Percentiles rank a stretch among this genome's conserved stretches.
Evolutionary conservation across 768 basidiomycete species (phyloP).

Genomic region (Rhodotorula babjevae): DNA sequence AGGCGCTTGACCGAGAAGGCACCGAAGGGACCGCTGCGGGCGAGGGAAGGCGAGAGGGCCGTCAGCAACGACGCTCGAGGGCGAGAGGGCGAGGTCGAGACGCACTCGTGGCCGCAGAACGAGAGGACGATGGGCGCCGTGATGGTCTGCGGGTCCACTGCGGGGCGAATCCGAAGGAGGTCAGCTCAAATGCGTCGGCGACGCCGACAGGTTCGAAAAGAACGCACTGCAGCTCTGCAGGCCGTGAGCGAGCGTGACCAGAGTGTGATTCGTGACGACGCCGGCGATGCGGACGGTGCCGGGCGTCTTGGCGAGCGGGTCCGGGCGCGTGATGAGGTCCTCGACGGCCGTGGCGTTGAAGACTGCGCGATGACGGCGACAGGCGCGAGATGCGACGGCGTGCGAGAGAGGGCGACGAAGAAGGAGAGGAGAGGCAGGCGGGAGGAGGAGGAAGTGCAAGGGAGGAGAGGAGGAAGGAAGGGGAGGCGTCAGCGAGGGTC

Average conservation of each 20-base stretch:
- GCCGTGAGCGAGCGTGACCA: slow-evolving; percentile 54
- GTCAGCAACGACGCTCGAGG: neutral
- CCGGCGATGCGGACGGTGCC: slow-evolving; percentile 53
- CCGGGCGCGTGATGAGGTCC: slow-evolving; percentile 66
- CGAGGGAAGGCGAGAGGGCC: neutral
- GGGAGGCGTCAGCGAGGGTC: no score
- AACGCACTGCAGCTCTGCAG: slow-evolving; percentile 12
- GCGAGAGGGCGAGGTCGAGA: slow-evolving; percentile 42
- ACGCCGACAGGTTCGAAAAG: no score
- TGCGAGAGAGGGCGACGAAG: no score
- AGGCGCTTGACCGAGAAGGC: slow-evolving; percentile 75
- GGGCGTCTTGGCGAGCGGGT: slow-evolving; percentile 43
- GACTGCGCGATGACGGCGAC: slow-evolving; percentile 1
- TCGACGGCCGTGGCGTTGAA: slow-evolving; percentile 62
- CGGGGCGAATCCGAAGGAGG: slow-evolving; percentile 40
- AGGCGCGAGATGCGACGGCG: no score
- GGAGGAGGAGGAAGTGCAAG: neutral
- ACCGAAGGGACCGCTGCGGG: slow-evolving; percentile 54
- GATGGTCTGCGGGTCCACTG: slow-evolving; percentile 69
- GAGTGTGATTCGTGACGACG: slow-evolving; percentile 57
- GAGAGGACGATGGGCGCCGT: slow-evolving; percentile 70
- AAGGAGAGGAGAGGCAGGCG: neutral
- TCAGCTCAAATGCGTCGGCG: slow-evolving; percentile 5
- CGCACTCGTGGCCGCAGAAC: slow-evolving; percentile 69
- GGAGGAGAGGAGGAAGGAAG: no score